These are phyloP conservation scores for Thuja plicata DNA, from an alignment of 83 land plant species.

Conservation along the genomic window DNA sequence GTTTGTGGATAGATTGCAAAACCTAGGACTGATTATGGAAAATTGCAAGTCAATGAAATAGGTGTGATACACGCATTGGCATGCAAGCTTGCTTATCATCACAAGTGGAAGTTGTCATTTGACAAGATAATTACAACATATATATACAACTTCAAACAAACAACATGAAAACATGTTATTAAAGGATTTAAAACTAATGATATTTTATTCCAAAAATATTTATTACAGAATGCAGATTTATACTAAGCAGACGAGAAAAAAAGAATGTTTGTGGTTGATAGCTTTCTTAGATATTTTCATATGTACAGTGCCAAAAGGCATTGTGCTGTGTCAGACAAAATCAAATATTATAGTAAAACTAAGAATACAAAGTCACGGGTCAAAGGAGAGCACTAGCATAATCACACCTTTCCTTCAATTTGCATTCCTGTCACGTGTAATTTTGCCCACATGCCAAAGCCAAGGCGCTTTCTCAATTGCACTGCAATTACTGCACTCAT, in stretches of 20 bases:
- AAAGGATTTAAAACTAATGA: neutral
- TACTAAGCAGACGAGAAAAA: neutral
- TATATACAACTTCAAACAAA: neutral
- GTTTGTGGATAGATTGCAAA: neutral
- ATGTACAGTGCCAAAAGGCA: neutral
- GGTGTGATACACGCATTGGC: neutral
- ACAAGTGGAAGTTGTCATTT: neutral
- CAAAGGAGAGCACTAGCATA: neutral
- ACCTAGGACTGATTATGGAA: neutral
- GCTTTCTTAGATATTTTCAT: neutral
- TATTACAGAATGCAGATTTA: neutral
- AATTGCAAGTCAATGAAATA: neutral
- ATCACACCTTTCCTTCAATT: conserved; percentile 90
- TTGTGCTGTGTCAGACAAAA: neutral
- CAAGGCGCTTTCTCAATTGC: conserved; percentile 78
- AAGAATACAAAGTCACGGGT: neutral
- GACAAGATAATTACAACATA: neutral
- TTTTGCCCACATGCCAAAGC: conserved; percentile 85
- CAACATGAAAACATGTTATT: neutral
- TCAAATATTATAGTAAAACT: neutral
- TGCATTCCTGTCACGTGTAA: conserved; percentile 82
- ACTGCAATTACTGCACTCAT: conserved; percentile 87
- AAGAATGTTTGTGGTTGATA: neutral
- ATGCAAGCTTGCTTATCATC: neutral
- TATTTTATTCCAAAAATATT: neutral